These are phyloP conservation scores for Schizonepeta tenuifolia DNA, from an alignment of 257 asterid genomes.

Conservation along the genomic window DNA sequence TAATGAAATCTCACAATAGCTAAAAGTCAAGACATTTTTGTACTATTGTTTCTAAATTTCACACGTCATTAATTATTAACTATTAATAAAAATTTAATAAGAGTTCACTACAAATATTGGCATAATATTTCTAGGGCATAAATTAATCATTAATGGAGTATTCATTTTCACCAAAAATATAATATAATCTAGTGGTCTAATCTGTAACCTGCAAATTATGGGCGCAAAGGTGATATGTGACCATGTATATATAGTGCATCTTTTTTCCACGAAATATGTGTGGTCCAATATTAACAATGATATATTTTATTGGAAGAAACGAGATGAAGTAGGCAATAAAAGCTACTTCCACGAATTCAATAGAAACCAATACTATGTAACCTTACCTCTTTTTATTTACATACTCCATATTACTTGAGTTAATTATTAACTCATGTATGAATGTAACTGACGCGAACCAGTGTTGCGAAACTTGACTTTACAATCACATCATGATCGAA, in stretches of 20 bases:
- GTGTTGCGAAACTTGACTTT: no score
- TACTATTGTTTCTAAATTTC: no score
- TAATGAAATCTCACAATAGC: neutral
- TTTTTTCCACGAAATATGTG: neutral
- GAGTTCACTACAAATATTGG: neutral
- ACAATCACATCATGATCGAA: neutral
- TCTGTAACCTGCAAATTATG: neutral
- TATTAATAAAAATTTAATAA: no score
- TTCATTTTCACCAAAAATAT: neutral
- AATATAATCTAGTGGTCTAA: neutral
- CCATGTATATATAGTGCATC: neutral
- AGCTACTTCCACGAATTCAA: neutral
- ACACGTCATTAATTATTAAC: no score
- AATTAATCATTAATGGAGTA: neutral
- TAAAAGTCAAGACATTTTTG: no score
- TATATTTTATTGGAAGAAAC: neutral
- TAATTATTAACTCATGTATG: no score
- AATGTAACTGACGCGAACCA: neutral
- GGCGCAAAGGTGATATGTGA: conserved; percentile 3
- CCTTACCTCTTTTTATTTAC: neutral
- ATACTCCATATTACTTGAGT: neutral
- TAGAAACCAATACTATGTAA: neutral
- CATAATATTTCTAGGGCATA: no score
- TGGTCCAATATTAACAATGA: no score
- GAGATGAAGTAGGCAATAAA: conserved; percentile 1